Evolutionary conservation across 495 filamentous ascomycete genomes (phyloP).

Genomic region (Xylaria scruposa): DNA sequence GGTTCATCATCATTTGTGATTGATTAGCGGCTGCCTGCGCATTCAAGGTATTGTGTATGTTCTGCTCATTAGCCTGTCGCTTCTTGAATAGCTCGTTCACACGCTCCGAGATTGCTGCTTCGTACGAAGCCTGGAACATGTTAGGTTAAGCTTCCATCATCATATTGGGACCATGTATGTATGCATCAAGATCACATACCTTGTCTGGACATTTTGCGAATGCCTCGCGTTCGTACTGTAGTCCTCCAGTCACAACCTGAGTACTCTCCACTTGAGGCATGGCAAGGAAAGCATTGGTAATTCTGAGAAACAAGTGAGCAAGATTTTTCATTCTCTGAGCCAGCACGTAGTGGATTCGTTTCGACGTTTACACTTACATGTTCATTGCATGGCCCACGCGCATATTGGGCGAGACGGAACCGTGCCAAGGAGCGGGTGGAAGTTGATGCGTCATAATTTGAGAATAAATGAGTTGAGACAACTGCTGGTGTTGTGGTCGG

Average conservation of each 20-base stretch:
- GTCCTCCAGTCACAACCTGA: constrained; percentile 39
- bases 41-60: constrained; percentile 49
- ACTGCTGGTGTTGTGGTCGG: constrained; percentile 43
- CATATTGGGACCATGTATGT: constrained; percentile 1
- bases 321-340: not conserved
- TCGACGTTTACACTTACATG: constrained; percentile 37
- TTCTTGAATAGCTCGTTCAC: constrained; percentile 46
- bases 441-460: constrained; percentile 34
- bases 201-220: constrained; percentile 51
- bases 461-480: constrained; percentile 38
- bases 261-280: constrained; percentile 41
- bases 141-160: constrained; percentile 24
- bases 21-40: constrained; percentile 49
- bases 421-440: constrained; percentile 43
- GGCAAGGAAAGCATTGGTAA: constrained; percentile 50
- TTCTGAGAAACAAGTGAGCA: constrained; percentile 38
- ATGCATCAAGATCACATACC: constrained; percentile 41
- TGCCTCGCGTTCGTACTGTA: constrained; percentile 51
- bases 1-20: constrained; percentile 53
- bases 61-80: constrained; percentile 50
- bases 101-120: constrained; percentile 40
- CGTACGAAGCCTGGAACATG: constrained; percentile 45
- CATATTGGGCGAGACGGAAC: constrained; percentile 34
- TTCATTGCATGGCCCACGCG: constrained; percentile 45
- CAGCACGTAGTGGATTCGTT: not conserved